Base-by-base conservation (phyloP, 1,284 basidiomycete genomes). In the Sanghuangporus sanghuang region DNA sequence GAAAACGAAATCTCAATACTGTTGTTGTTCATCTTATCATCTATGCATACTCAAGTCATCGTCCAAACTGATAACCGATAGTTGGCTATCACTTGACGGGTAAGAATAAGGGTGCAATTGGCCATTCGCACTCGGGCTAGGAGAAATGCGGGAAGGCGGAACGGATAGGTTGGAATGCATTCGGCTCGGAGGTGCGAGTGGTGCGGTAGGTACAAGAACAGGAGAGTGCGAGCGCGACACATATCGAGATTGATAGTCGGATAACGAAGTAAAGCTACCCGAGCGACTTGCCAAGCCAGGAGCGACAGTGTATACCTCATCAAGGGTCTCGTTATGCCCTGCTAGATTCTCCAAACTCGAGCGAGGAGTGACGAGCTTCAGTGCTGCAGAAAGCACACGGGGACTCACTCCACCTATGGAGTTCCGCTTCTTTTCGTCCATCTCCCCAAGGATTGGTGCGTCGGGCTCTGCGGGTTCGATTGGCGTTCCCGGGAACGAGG, bases 331-430 rank as follows among this genome's bases (percentile, higher is more conserved):
- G 57, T 62, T 65, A 39, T 62, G 64, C 7, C 60, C 57, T 27
- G 64, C 59, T 21, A 59, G 50, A 57, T 62, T 65, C 39, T 65
- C 64, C 35, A 62, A 57, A 18, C 64, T 65, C 52, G 64, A 32
- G 14, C 64, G 60, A 2, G 64, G 64, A 16, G 64, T 65, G 60
- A 65, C 61, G 21, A 65, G 60, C 32, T 65, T 65, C 14, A 65
- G 50, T 14, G 64, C 64, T 16, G 60, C 56, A 23, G 64, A 56
- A 2, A 65, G 61, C 6, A 65, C 52, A 11, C 61, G 38, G 3
- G 64, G 64, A 21, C 60, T 65, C 14, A 65, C 38, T 14, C 59
- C 44, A 5, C 36, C 27, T 12, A 38, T 7, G 11, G 53, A 50
- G 3, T 40, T 21, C 18, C 53, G 48, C 9, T 54, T 50, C 48